Conservation (phyloP, 495 filamentous ascomycete species). For the Lichina pygmaea region DNA sequence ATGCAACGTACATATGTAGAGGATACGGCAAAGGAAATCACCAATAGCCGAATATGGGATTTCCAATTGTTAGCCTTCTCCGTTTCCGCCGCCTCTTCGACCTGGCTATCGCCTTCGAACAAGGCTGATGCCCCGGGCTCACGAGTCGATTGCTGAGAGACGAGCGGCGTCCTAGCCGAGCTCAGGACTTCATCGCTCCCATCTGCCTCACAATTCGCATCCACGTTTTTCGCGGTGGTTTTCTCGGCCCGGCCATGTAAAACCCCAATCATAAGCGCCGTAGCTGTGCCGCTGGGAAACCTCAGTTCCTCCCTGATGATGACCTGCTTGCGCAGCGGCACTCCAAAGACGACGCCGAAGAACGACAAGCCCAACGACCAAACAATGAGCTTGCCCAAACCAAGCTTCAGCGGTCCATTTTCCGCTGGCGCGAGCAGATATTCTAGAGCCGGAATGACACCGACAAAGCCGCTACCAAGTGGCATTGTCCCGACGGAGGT, state of each 20-base stretch:
- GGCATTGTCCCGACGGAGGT: conserved; percentile 94
- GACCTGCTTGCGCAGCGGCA: conserved; percentile 64
- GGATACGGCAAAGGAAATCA: conserved; percentile 24
- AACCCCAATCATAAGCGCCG: conserved; percentile 74
- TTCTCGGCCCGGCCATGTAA: conserved; percentile 32
- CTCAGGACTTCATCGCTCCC: background rate
- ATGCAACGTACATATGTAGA: conserved; percentile 17
- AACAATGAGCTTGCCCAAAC: conserved; percentile 48
- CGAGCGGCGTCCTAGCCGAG: too few species aligned
- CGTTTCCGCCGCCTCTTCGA: background rate
- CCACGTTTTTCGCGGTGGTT: background rate
- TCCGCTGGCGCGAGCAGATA: conserved; percentile 54
- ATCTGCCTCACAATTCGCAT: conserved; percentile 7
- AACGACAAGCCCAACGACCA: conserved; percentile 84
- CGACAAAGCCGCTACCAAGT: conserved; percentile 83
- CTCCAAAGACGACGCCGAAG: conserved; percentile 90
- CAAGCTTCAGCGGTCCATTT: conserved; percentile 44
- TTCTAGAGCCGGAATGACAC: conserved; percentile 75
- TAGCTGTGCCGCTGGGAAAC: conserved; percentile 88
- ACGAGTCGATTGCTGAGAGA: too few species aligned
- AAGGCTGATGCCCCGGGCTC: background rate
- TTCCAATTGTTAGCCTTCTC: conserved; percentile 23
- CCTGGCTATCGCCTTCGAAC: conserved; percentile 1
- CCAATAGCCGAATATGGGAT: conserved; percentile 29
- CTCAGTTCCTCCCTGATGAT: conserved; percentile 76